Conservation (phyloP, 148 eudicot species). For the Fallopia convolvulus region DNA sequence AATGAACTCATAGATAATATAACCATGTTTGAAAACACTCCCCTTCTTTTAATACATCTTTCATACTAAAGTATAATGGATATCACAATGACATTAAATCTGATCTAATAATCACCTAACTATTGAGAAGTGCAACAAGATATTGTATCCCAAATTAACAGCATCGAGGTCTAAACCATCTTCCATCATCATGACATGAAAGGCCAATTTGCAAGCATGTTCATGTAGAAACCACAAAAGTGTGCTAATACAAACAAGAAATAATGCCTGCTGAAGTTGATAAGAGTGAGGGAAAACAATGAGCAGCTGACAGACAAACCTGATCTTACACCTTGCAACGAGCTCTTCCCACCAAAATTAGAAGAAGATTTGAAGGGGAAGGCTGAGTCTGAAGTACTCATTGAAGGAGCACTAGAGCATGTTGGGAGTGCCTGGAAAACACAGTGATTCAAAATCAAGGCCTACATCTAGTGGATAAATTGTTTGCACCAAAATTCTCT, state of each 20-base stretch:
- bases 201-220: not conserved
- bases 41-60: no score
- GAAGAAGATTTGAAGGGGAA: slow-evolving; percentile 14
- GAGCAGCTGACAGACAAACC: slow-evolving; percentile 13
- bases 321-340: slow-evolving; percentile 12
- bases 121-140: not conserved
- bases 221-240: not conserved
- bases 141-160: not conserved
- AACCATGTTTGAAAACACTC: no score
- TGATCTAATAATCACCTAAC: not conserved
- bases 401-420: slow-evolving; percentile 14
- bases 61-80: no score
- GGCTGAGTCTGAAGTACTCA: slow-evolving; percentile 10
- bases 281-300: not conserved
- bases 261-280: not conserved
- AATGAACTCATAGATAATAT: no score
- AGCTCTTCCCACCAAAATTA: slow-evolving; percentile 8
- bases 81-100: no score
- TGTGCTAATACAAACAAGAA: not conserved
- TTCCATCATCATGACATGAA: not conserved
- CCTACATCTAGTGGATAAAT: not conserved
- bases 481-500: not conserved
- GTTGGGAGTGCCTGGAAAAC: slow-evolving; percentile 20
- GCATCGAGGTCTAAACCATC: not conserved
- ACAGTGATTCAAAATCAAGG: not conserved